Evolutionary conservation across 2,329 filamentous ascomycete species (phyloP).

Genomic region (Penicillium sp.): DNA sequence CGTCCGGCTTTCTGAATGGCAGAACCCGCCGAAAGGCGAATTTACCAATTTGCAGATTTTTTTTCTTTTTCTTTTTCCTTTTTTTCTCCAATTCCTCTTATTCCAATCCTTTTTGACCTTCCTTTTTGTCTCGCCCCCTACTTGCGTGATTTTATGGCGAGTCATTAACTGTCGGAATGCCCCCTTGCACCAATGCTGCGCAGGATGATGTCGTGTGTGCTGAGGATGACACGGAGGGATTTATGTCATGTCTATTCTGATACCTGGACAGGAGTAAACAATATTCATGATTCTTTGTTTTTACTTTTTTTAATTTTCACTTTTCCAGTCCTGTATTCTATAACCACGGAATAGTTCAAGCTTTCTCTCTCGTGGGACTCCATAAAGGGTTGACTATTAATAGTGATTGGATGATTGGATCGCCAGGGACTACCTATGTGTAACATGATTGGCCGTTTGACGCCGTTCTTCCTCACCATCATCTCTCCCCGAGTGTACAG

Average conservation of each 20-base stretch:
- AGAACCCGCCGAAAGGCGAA: slow-evolving; percentile 1
- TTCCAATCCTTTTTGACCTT: neutral
- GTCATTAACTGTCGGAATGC: slow-evolving; percentile 1
- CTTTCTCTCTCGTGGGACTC: neutral
- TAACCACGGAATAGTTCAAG: neutral
- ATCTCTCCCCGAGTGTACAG: no score
- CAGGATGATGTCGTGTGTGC: neutral
- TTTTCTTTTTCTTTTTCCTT: neutral
- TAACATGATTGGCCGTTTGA: neutral
- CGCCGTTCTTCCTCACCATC: neutral
- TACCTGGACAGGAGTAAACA: no score
- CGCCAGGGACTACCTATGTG: neutral
- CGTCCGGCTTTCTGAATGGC: neutral
- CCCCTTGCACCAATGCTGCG: neutral
- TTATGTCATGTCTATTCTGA: no score
- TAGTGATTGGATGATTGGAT: no score
- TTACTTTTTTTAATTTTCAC: no score
- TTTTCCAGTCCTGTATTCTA: no score
- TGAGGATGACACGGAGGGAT: no score
- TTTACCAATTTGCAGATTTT: neutral
- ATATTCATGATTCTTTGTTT: no score
- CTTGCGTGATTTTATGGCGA: slow-evolving; percentile 2
- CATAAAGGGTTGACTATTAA: neutral
- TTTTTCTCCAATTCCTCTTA: neutral
- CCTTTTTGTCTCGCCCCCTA: neutral